These are phyloP conservation scores for Cryptosporidium felis DNA, from an alignment of 169 alveolate species.

Conservation along the genomic window DNA sequence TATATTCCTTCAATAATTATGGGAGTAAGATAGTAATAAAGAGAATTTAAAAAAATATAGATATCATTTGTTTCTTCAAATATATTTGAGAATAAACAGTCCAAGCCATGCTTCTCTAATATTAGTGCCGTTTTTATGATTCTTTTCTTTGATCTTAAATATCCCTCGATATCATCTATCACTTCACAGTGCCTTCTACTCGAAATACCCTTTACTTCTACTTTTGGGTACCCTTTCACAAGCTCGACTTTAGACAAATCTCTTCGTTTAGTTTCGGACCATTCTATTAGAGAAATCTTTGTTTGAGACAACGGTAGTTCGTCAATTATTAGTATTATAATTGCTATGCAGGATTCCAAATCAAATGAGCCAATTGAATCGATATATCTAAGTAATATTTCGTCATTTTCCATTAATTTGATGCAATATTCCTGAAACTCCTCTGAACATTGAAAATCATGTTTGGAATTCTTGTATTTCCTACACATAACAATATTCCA, in stretches of 20 bases:
- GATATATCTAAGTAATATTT: constrained; percentile 40
- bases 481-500: constrained; percentile 66
- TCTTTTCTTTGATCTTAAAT: constrained; percentile 22
- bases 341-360: constrained; percentile 46
- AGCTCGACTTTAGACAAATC: background rate
- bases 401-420: constrained; percentile 22
- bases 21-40: constrained; percentile 56
- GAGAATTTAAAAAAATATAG: background rate
- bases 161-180: background rate
- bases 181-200: background rate
- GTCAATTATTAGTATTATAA: constrained; percentile 27
- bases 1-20: constrained; percentile 36
- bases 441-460: background rate
- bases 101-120: constrained; percentile 10
- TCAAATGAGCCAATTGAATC: constrained; percentile 65
- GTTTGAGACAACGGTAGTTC: constrained; percentile 41
- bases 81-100: background rate
- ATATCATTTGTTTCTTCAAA: constrained; percentile 39
- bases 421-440: background rate
- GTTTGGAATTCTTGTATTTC: background rate
- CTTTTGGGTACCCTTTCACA: constrained; percentile 22
- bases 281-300: constrained; percentile 29
- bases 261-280: constrained; percentile 35
- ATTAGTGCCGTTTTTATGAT: constrained; percentile 11
- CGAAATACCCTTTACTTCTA: background rate